phyloP scores from a whole-genome alignment of 805 yeast genomes.

The Candida railenensis region DNA sequence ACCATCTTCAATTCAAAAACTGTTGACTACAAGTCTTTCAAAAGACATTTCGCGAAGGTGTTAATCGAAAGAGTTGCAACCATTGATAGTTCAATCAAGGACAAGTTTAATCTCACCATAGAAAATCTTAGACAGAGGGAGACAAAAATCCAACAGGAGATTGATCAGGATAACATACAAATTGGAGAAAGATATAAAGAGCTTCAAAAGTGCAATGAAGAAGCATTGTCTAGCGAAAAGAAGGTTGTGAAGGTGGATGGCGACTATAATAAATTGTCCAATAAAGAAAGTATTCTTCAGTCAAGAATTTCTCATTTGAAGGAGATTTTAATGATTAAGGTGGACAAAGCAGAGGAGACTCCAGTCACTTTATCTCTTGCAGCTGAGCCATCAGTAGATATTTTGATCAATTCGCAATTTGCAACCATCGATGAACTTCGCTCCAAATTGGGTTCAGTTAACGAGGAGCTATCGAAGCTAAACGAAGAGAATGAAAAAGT shows the following conservation, averaged over 20 bases:
- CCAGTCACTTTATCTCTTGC: background rate
- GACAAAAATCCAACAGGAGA: conserved; percentile 27
- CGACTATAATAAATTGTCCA: conserved; percentile 23
- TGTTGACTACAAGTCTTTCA: conserved; percentile 26
- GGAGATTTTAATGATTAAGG: conserved; percentile 7
- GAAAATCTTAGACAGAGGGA: conserved; percentile 25
- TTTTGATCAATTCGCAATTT: conserved; percentile 17
- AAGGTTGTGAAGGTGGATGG: conserved; percentile 30
- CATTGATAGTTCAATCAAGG: conserved; percentile 15
- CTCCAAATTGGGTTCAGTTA: conserved; percentile 24
- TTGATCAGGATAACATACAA: conserved; percentile 32
- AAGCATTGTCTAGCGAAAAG: conserved; percentile 30
- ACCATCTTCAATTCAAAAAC: conserved; percentile 1
- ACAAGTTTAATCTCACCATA: conserved; percentile 14
- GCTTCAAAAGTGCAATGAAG: conserved; percentile 35
- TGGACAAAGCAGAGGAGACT: background rate
- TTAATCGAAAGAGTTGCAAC: conserved; percentile 21
- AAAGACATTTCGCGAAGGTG: conserved; percentile 26
- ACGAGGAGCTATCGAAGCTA: conserved; percentile 23
- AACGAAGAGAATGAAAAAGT: conserved; percentile 26
- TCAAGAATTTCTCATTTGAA: conserved; percentile 1
- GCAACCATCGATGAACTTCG: conserved; percentile 19
- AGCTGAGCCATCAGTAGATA: conserved; percentile 3
- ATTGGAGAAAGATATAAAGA: conserved; percentile 32
- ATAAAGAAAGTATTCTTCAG: conserved; percentile 12